A percentile compares a stretch with the other conserved stretches of the same genome.
These are phyloP conservation scores for Proliferodiscus dingleyae DNA, from an alignment of 2,329 filamentous ascomycete species.

Conservation along the genomic window DNA sequence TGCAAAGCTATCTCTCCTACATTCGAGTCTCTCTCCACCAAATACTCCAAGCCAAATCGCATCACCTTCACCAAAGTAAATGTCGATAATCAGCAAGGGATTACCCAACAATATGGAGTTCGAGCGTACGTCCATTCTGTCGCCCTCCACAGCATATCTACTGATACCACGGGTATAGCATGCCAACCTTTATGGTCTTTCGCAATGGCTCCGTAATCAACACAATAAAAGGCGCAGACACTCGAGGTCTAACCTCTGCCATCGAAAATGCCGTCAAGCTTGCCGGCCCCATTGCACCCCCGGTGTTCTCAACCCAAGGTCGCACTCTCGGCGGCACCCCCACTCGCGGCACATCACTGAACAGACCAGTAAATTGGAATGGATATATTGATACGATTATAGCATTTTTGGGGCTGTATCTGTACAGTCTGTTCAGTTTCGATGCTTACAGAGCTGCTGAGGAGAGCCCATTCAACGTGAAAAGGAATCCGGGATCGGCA, in stretches of 20 bases:
- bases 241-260: conserved; percentile 66
- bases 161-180: conserved; percentile 38
- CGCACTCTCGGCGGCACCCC: conserved; percentile 52
- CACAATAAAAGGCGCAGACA: conserved; percentile 78
- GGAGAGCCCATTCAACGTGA: conserved; percentile 53
- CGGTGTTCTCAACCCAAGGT: conserved; percentile 50
- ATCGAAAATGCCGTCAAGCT: conserved; percentile 66
- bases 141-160: not conserved
- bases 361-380: conserved; percentile 35
- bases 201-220: conserved; percentile 68
- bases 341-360: conserved; percentile 18
- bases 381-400: conserved; percentile 46
- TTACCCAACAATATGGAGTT: conserved; percentile 73
- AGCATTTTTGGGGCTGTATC: conserved; percentile 55
- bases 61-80: conserved; percentile 92
- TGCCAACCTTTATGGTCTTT: conserved; percentile 94
- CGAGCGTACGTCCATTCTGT: conserved; percentile 52
- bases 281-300: conserved; percentile 34
- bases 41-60: conserved; percentile 73
- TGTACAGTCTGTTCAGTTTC: conserved; percentile 58
- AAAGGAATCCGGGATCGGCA: conserved; percentile 20
- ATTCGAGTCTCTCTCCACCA: conserved; percentile 76
- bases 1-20: conserved; percentile 89
- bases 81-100: conserved; percentile 74
- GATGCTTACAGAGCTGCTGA: conserved; percentile 59